Percentiles rank a stretch among this genome's conserved stretches.
Evolutionary conservation across 2,329 filamentous ascomycete genomes (phyloP).

Genomic region (Diaporthe velutina): DNA sequence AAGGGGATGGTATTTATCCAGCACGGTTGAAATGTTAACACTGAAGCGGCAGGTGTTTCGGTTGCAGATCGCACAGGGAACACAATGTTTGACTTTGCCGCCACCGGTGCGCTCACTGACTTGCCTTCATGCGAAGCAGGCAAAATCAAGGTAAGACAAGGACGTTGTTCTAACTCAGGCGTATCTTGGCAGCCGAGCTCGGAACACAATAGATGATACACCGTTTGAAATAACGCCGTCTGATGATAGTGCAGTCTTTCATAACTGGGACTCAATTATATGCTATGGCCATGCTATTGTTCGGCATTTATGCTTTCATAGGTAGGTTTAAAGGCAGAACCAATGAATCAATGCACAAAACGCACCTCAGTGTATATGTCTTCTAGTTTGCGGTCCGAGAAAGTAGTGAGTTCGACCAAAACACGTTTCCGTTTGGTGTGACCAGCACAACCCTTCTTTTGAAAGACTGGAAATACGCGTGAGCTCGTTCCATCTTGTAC

Average conservation of each 20-base stretch:
- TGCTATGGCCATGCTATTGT: too few species aligned
- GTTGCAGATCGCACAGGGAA: background rate
- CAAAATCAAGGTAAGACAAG: background rate
- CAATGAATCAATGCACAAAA: background rate
- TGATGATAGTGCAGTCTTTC: too few species aligned
- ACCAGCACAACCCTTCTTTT: background rate
- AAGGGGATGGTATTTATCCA: background rate
- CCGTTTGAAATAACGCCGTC: too few species aligned
- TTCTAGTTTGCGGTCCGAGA: background rate
- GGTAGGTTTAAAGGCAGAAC: background rate
- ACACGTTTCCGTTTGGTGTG: background rate
- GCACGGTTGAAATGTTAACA: background rate
- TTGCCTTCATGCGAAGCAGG: background rate
- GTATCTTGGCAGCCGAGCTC: background rate
- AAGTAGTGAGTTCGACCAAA: background rate
- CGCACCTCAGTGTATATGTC: too few species aligned
- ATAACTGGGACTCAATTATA: too few species aligned
- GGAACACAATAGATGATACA: too few species aligned
- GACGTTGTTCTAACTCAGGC: background rate
- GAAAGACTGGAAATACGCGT: background rate
- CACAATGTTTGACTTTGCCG: background rate
- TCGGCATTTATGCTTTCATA: too few species aligned
- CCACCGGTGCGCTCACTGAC: background rate
- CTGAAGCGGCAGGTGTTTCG: constrained; percentile 12
- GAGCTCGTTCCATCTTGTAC: too few species aligned